Percentiles rank a stretch among this genome's conserved stretches.
phyloP scores from a whole-genome alignment of 495 filamentous ascomycete species.

The Cudoniella acicularis region DNA sequence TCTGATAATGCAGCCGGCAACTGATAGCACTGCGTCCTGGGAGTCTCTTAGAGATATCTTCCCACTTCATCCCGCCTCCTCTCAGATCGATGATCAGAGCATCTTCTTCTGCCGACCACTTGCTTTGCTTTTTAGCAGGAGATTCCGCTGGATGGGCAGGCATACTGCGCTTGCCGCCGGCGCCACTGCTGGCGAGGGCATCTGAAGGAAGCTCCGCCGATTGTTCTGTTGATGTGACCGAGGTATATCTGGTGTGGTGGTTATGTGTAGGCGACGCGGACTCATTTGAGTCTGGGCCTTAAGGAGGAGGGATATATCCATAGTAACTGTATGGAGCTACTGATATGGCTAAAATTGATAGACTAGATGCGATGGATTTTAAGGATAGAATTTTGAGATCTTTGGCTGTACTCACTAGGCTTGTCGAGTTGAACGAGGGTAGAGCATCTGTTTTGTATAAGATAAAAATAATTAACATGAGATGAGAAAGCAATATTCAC shows the following conservation, averaged over 20 bases:
- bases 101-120: slow-evolving; percentile 93
- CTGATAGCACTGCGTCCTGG: slow-evolving; percentile 90
- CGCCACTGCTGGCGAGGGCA: slow-evolving; percentile 12
- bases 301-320: slow-evolving; percentile 86
- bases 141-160: slow-evolving; percentile 59
- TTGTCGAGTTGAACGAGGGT: slow-evolving; percentile 5
- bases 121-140: slow-evolving; percentile 89
- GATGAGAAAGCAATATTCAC: no score
- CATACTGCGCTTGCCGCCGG: slow-evolving; percentile 25
- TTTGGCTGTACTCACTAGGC: slow-evolving; percentile 15
- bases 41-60: slow-evolving; percentile 87
- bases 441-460: slow-evolving; percentile 15
- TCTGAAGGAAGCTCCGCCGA: slow-evolving; percentile 19
- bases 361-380: slow-evolving; percentile 10
- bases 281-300: slow-evolving; percentile 81
- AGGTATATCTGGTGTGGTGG: slow-evolving; percentile 48
- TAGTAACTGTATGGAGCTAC: slow-evolving; percentile 55
- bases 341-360: slow-evolving; percentile 26
- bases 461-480: slow-evolving; percentile 3
- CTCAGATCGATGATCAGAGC: slow-evolving; percentile 84
- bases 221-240: slow-evolving; percentile 36
- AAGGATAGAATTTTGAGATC: slow-evolving; percentile 5
- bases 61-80: slow-evolving; percentile 93
- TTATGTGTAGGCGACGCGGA: slow-evolving; percentile 41
- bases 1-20: slow-evolving; percentile 94